Evolutionary conservation across 1,139 yeast species (phyloP).

Genomic region (Yamadazyma conglobata): DNA sequence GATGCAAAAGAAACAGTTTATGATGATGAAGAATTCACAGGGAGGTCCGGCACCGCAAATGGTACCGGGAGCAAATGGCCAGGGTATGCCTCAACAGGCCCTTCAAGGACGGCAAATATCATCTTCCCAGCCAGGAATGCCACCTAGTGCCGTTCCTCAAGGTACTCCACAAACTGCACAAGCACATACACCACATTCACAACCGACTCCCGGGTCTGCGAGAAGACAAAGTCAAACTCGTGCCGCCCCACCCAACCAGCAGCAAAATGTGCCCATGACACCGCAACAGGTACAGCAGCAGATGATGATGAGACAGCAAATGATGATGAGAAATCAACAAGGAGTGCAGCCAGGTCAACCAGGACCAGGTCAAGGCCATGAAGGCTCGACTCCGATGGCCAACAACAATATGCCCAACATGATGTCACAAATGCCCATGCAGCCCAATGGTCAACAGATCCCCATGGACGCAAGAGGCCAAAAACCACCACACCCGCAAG

Average conservation of each 20-base stretch:
- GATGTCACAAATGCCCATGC: background rate
- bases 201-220: slow-evolving; percentile 4
- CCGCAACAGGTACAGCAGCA: slow-evolving; percentile 16
- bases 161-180: slow-evolving; percentile 4
- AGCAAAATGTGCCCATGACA: slow-evolving; percentile 6
- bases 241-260: slow-evolving; percentile 1
- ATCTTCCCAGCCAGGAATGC: slow-evolving; percentile 13
- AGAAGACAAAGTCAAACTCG: slow-evolving; percentile 4
- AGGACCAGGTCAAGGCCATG: slow-evolving; percentile 4
- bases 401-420: slow-evolving; percentile 1
- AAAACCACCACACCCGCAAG: slow-evolving; percentile 8
- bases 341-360: slow-evolving; percentile 11
- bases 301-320: slow-evolving; percentile 14
- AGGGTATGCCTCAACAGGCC: slow-evolving; percentile 21
- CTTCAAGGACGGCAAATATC: slow-evolving; percentile 6
- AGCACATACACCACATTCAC: slow-evolving; percentile 4
- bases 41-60: slow-evolving; percentile 6
- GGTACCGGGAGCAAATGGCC: too few relatives aligned
- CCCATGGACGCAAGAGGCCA: slow-evolving; percentile 13
- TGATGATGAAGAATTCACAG: slow-evolving; percentile 23
- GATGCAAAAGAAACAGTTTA: slow-evolving; percentile 23
- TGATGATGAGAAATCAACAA: slow-evolving; percentile 13
- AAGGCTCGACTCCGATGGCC: slow-evolving; percentile 8
- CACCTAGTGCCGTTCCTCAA: slow-evolving; percentile 3
- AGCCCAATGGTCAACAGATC: slow-evolving; percentile 5